A percentile compares a stretch with the other conserved stretches of the same genome.
Evolutionary conservation across 2,329 filamentous ascomycete species (phyloP).

Genomic region (Ploettnerulaceae sp.): DNA sequence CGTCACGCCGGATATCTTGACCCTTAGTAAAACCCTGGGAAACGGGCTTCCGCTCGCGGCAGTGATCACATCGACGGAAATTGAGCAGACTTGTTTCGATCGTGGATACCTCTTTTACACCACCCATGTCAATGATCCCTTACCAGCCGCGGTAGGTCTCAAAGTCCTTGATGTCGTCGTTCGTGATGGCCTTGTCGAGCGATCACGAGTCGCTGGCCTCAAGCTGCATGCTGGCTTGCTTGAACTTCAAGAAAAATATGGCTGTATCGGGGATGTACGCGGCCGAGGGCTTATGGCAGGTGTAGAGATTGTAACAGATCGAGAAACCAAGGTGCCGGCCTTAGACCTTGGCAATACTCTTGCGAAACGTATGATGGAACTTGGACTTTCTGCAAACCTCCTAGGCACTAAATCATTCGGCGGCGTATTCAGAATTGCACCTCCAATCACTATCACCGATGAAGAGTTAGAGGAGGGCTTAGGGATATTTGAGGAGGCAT

Average conservation of each 20-base stretch:
- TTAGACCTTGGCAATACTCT: slow-evolving; percentile 43
- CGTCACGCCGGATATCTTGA: slow-evolving; percentile 54
- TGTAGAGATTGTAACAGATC: slow-evolving; percentile 51
- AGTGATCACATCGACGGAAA: slow-evolving; percentile 50
- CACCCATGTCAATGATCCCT: slow-evolving; percentile 58
- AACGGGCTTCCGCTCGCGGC: slow-evolving; percentile 55
- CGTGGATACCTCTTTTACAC: slow-evolving; percentile 53
- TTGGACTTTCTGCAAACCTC: slow-evolving; percentile 54
- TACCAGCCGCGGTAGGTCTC: slow-evolving; percentile 54
- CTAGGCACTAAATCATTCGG: slow-evolving; percentile 50
- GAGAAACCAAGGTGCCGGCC: slow-evolving; percentile 43
- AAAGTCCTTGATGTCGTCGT: slow-evolving; percentile 59
- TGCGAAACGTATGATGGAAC: slow-evolving; percentile 43
- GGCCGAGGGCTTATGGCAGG: slow-evolving; percentile 55
- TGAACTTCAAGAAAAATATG: slow-evolving; percentile 46
- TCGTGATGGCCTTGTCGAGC: slow-evolving; percentile 45
- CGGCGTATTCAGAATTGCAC: slow-evolving; percentile 55
- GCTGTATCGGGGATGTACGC: slow-evolving; percentile 57
- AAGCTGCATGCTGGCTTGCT: slow-evolving; percentile 46
- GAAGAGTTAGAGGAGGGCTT: slow-evolving; percentile 48
- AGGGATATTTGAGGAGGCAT: slow-evolving; percentile 51
- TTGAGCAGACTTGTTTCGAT: slow-evolving; percentile 45
- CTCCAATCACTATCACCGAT: slow-evolving; percentile 52
- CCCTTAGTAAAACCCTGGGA: slow-evolving; percentile 56
- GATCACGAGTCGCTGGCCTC: slow-evolving; percentile 43